Evolutionary conservation across 805 yeast genomes (phyloP).

Genomic region (Schwanniomyces occidentalis): DNA sequence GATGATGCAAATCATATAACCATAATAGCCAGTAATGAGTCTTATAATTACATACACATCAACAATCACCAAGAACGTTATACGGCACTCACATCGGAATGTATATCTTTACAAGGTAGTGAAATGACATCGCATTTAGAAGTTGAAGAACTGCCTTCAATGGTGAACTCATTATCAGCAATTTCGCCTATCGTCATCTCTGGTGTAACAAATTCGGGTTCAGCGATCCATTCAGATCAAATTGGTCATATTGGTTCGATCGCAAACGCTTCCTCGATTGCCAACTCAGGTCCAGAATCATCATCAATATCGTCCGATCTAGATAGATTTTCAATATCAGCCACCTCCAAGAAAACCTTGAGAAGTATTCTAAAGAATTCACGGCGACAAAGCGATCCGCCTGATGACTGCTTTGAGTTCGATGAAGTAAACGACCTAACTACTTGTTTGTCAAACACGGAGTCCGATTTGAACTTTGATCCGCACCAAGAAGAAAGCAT

Average conservation of each 20-base stretch:
- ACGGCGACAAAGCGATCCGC: neutral
- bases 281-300: too few relatives aligned
- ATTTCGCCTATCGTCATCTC: too few relatives aligned
- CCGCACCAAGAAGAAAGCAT: conserved; percentile 48
- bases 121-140: conserved; percentile 41
- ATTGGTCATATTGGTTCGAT: too few relatives aligned
- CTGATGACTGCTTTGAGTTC: neutral
- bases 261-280: too few relatives aligned
- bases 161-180: too few relatives aligned
- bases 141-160: too few relatives aligned
- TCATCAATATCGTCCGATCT: too few relatives aligned
- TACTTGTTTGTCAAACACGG: conserved; percentile 23
- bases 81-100: conserved; percentile 34
- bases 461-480: conserved; percentile 27
- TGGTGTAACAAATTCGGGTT: too few relatives aligned
- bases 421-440: conserved; percentile 11
- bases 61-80: conserved; percentile 11
- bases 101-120: conserved; percentile 37
- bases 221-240: too few relatives aligned
- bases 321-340: too few relatives aligned
- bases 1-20: neutral
- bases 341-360: too few relatives aligned
- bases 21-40: neutral
- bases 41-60: conserved; percentile 4
- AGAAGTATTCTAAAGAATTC: neutral